A percentile compares a stretch with the other conserved stretches of the same genome.
phyloP scores from a whole-genome alignment of 2,329 filamentous ascomycete genomes.

The Hypoxylon sp. region DNA sequence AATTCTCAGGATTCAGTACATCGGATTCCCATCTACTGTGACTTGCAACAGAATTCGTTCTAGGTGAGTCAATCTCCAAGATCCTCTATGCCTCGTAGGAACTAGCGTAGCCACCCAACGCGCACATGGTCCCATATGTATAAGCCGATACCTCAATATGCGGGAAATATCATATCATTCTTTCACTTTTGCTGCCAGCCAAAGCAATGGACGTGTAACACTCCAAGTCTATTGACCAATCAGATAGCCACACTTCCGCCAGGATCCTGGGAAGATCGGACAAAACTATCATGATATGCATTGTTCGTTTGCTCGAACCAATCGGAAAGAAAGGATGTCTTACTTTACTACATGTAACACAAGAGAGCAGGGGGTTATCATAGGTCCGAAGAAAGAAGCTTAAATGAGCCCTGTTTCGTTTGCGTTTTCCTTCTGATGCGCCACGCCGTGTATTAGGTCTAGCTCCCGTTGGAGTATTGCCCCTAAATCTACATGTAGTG shows the following conservation, averaged over 20 bases:
- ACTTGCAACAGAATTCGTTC: no score
- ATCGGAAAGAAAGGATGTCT: neutral
- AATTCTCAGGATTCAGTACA: neutral
- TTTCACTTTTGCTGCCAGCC: neutral
- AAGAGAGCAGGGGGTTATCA: neutral
- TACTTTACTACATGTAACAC: neutral
- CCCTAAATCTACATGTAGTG: no score
- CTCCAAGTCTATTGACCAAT: neutral
- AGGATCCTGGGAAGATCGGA: neutral
- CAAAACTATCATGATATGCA: slow-evolving; percentile 1
- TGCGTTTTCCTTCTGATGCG: no score
- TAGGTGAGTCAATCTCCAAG: no score
- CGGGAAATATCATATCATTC: neutral
- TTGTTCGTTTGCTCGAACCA: neutral
- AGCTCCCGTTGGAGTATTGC: no score
- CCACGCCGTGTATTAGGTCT: no score
- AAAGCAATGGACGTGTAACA: neutral
- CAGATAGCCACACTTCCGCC: neutral
- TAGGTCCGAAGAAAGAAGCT: no score
- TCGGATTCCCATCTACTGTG: neutral
- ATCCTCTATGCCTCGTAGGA: no score
- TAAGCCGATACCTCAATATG: no score
- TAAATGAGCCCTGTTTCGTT: no score
- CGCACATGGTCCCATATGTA: no score
- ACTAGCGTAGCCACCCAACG: no score